These are phyloP conservation scores for Pythium plurisporium DNA, from an alignment of 352 stramenopile genomes.

Conservation along the genomic window DNA sequence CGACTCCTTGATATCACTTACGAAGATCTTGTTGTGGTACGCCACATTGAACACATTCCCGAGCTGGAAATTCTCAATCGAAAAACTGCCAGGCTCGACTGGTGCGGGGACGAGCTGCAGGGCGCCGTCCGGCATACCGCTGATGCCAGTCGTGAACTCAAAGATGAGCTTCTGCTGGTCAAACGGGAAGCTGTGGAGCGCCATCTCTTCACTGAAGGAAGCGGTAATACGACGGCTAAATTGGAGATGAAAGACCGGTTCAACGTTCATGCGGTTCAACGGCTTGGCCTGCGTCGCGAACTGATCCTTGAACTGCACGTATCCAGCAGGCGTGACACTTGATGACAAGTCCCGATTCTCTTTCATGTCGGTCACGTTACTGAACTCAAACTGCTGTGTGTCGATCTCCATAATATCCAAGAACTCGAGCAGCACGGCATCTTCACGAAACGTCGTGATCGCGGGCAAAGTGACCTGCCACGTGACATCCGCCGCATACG, in stretches of 20 bases:
- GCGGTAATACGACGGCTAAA: constrained; percentile 38
- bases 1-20: constrained; percentile 32
- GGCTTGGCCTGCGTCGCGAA: background rate
- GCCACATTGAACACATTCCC: constrained; percentile 55
- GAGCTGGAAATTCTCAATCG: constrained; percentile 43
- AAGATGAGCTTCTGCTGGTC: constrained; percentile 60
- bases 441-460: constrained; percentile 30
- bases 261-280: background rate
- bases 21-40: constrained; percentile 43
- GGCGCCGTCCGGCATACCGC: constrained; percentile 15
- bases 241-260: constrained; percentile 26
- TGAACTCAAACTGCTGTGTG: constrained; percentile 28
- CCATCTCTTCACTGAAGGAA: constrained; percentile 55
- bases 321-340: constrained; percentile 3
- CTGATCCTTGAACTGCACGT: constrained; percentile 3
- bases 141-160: constrained; percentile 21
- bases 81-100: constrained; percentile 36
- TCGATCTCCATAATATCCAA: constrained; percentile 31
- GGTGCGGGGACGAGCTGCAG: constrained; percentile 4
- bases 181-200: constrained; percentile 49
- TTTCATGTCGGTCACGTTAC: constrained; percentile 23
- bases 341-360: constrained; percentile 5
- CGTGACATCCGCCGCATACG: constrained; percentile 28
- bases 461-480: constrained; percentile 27
- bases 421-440: constrained; percentile 26